phyloP scores from a whole-genome alignment of 352 stramenopile species.

The Bremia lactucae region DNA sequence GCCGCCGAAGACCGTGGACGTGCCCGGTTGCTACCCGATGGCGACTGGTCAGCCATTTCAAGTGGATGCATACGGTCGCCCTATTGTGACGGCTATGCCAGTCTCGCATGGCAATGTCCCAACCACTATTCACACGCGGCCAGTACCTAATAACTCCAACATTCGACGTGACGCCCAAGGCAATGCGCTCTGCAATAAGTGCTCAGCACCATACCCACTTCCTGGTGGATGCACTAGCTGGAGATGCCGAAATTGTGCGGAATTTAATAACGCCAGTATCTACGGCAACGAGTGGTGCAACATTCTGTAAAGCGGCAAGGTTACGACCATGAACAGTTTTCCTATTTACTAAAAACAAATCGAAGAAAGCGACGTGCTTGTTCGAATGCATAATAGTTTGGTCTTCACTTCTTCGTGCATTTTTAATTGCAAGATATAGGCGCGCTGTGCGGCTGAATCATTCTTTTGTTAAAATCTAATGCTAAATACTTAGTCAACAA shows the following conservation, averaged over 20 bases:
- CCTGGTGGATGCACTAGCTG: slow-evolving; percentile 58
- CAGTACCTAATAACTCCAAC: slow-evolving; percentile 57
- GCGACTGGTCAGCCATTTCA: slow-evolving; percentile 23
- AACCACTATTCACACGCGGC: slow-evolving; percentile 10
- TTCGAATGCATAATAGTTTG: too few relatives aligned
- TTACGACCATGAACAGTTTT: background rate
- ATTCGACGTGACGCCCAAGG: slow-evolving; percentile 52
- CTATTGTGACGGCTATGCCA: slow-evolving; percentile 35
- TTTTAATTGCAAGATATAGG: too few relatives aligned
- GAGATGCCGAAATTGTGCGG: slow-evolving; percentile 57
- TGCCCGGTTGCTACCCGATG: slow-evolving; percentile 11
- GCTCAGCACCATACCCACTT: slow-evolving; percentile 54
- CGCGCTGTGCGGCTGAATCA: too few relatives aligned
- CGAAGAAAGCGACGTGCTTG: too few relatives aligned
- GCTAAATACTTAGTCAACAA: too few relatives aligned
- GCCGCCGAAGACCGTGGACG: slow-evolving; percentile 14
- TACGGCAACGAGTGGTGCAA: slow-evolving; percentile 68
- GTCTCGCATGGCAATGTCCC: slow-evolving; percentile 3
- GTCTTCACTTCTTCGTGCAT: too few relatives aligned
- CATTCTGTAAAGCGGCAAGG: slow-evolving; percentile 33
- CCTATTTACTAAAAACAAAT: background rate
- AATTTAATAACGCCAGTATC: slow-evolving; percentile 71
- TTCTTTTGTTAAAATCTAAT: too few relatives aligned
- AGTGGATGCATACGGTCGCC: slow-evolving; percentile 40
- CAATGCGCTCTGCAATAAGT: slow-evolving; percentile 71